Evolutionary conservation across 352 stramenopile genomes (phyloP), one percentile per base, ranked within the genome.

Genomic region (Pythium scleroteichum): DNA sequence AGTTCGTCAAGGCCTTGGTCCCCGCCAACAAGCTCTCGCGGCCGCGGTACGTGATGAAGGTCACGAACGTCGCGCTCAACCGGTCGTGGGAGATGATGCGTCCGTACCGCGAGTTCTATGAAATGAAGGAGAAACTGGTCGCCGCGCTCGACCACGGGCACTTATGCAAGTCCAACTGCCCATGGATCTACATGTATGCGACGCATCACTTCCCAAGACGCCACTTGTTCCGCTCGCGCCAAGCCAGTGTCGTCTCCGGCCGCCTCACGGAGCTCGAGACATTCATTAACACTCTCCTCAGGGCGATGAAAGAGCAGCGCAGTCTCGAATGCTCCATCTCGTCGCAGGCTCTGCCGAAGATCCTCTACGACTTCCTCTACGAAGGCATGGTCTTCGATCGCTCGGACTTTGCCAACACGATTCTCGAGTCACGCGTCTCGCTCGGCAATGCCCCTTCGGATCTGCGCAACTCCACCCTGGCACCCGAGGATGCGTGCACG

Each of bases 131-230:
- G 29, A 53, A 64, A 3, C 69, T 95, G 20, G 59, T 78, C 45
- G 62, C 45, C 9, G 72, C 76, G 38, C 69, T 95, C 17, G 68
- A 89, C 62, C 85, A 93, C 62, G 86, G 86, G 53, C 86, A 95
- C 68, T 78, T 90, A 19, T 95, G 86, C 56, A 54, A 70, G 14
- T 87, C 83, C 29, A 90, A 90, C 54, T 95, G 86, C 29, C 86
- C 86, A 49, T 95, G 79, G 79, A 68, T 95, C 48, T 95, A 87
- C 78, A 88, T 91, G 80, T 90, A 79, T 53, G 75, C 74, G 12
- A 76, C 82, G 24, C 75, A 90, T 53, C 82, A 92, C 59, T 95
- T 95, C 64, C 86, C 86, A 13, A 72, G 82, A 0, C 79, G 85
- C 47, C 83, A 79, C 57, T 68, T 93, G 47, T 92, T 95, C 64